These are phyloP conservation scores for Penicillium sp. DNA, from an alignment of 2,329 filamentous ascomycete species.

Conservation along the genomic window DNA sequence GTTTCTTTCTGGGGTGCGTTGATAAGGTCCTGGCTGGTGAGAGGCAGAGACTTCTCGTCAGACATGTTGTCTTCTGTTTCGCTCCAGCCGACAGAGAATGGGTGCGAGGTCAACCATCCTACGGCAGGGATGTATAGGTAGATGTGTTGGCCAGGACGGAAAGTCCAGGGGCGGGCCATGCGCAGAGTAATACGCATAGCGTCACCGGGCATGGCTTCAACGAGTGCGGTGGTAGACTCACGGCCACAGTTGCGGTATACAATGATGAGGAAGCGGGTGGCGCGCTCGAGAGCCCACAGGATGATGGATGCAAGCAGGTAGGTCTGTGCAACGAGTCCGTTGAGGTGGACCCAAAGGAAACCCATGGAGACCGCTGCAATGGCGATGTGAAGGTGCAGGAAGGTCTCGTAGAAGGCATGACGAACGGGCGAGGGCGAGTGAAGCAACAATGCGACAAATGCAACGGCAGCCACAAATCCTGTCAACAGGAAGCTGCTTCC, in stretches of 20 bases:
- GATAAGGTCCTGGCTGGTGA: constrained; percentile 55
- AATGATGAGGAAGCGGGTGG: constrained; percentile 64
- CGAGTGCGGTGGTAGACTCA: constrained; percentile 64
- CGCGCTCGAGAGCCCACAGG: constrained; percentile 76
- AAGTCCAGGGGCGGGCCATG: constrained; percentile 65
- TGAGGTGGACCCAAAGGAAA: constrained; percentile 77
- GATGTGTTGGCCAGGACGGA: constrained; percentile 72
- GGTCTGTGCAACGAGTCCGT: constrained; percentile 67
- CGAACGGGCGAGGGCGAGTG: constrained; percentile 72
- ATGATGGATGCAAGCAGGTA: constrained; percentile 74
- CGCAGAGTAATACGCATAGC: constrained; percentile 70
- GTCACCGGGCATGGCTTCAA: constrained; percentile 71
- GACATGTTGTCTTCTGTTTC: constrained; percentile 55
- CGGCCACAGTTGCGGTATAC: constrained; percentile 64
- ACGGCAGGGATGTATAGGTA: constrained; percentile 71
- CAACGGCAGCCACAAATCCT: constrained; percentile 51
- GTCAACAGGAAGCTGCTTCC: constrained; percentile 38
- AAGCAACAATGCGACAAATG: constrained; percentile 67
- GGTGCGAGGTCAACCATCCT: constrained; percentile 71
- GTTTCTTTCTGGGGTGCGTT: constrained; percentile 52
- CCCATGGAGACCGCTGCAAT: constrained; percentile 69
- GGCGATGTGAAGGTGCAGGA: constrained; percentile 81
- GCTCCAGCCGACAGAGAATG: constrained; percentile 77
- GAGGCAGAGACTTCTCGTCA: constrained; percentile 45
- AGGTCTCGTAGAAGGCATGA: constrained; percentile 94